phyloP scores from a whole-genome alignment of 495 filamentous ascomycete species.

The Penicillium dipodomyicola region DNA sequence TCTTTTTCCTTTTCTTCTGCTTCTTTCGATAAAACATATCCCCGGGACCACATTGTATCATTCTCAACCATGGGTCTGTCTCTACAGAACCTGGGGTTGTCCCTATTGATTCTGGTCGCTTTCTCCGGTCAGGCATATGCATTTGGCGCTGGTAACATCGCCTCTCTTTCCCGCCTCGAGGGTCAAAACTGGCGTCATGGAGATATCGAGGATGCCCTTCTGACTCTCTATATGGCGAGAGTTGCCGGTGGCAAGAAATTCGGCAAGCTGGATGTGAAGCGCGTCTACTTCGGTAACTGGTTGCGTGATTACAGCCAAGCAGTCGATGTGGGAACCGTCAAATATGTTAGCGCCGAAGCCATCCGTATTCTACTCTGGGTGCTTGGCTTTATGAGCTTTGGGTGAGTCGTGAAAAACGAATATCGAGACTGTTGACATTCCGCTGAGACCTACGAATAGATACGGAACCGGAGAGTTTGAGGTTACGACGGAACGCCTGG shows the following conservation, averaged over 20 bases:
- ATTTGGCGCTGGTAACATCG: constrained; percentile 88
- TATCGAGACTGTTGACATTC: constrained; percentile 26
- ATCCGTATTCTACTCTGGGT: constrained; percentile 77
- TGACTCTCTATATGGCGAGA: constrained; percentile 71
- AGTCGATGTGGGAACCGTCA: constrained; percentile 82
- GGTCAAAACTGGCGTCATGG: constrained; percentile 93
- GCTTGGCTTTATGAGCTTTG: constrained; percentile 58
- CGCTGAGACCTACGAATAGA: constrained; percentile 44
- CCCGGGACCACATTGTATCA: background rate
- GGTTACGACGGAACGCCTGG: constrained; percentile 80
- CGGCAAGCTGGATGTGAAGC: constrained; percentile 79
- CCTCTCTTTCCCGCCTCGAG: constrained; percentile 70
- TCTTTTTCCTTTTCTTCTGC: background rate
- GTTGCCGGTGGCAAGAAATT: constrained; percentile 82
- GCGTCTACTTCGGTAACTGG: constrained; percentile 91
- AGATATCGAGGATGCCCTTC: constrained; percentile 81
- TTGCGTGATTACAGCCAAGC: constrained; percentile 69
- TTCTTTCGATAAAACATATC: background rate
- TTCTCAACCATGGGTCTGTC: constrained; percentile 26
- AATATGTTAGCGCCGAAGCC: constrained; percentile 81
- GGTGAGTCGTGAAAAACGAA: constrained; percentile 19
- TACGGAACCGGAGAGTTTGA: constrained; percentile 92
- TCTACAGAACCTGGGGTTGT: constrained; percentile 38
- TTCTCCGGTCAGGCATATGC: constrained; percentile 65
- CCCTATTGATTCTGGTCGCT: constrained; percentile 55